These are phyloP conservation scores for Exophiala alcalophila DNA, from an alignment of 2,329 filamentous ascomycete genomes.

Conservation along the genomic window DNA sequence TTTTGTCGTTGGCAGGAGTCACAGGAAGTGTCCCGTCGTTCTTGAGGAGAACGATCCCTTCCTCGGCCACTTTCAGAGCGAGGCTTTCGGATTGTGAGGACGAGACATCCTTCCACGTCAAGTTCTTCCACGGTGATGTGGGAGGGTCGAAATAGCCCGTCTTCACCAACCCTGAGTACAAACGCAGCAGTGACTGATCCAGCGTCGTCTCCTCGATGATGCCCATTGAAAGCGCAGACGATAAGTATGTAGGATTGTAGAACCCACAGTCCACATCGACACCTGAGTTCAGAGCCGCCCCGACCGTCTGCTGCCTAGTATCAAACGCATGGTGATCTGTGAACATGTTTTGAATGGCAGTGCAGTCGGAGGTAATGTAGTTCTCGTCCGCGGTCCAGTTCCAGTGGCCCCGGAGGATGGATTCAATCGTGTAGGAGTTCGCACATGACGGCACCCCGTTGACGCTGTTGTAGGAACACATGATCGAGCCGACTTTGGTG, in stretches of 20 bases:
- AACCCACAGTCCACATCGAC: constrained; percentile 53
- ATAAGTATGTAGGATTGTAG: constrained; percentile 46
- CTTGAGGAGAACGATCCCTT: constrained; percentile 51
- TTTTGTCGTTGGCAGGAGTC: constrained; percentile 34
- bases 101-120: constrained; percentile 57
- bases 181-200: constrained; percentile 46
- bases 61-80: constrained; percentile 52
- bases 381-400: constrained; percentile 60
- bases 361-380: constrained; percentile 64
- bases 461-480: constrained; percentile 63
- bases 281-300: constrained; percentile 49
- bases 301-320: constrained; percentile 46
- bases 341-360: constrained; percentile 59
- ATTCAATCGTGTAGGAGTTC: constrained; percentile 59
- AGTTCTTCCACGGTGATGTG: constrained; percentile 47
- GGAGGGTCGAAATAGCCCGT: constrained; percentile 54
- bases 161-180: constrained; percentile 50
- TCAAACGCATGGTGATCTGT: constrained; percentile 48
- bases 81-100: constrained; percentile 54
- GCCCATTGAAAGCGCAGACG: constrained; percentile 43
- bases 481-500: constrained; percentile 52
- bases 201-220: constrained; percentile 47
- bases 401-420: constrained; percentile 63
- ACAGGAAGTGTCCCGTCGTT: constrained; percentile 52
- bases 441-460: constrained; percentile 66